Conservation (phyloP, 2,329 filamentous ascomycete species). For the Xylariaceae sp. region DNA sequence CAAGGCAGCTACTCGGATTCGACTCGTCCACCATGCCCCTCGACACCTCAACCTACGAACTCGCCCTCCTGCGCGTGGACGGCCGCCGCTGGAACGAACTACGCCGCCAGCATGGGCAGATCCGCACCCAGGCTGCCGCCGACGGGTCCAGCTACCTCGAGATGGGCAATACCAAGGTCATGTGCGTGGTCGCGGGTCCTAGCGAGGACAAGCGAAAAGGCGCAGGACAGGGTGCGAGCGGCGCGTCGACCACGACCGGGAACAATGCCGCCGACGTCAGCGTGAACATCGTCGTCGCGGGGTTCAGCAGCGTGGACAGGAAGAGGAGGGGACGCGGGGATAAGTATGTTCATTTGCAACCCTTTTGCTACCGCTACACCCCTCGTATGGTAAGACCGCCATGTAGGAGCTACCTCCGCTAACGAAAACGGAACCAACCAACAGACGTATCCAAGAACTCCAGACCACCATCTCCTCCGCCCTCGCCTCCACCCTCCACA, state of each 20-base stretch:
- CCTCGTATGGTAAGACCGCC: too few relatives aligned
- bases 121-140: conserved; percentile 86
- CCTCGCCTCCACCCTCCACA: conserved; percentile 74
- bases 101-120: conserved; percentile 79
- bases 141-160: conserved; percentile 93
- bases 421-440: too few relatives aligned
- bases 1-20: background rate
- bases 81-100: conserved; percentile 96
- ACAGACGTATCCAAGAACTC: conserved; percentile 74
- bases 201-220: conserved; percentile 53
- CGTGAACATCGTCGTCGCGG: conserved; percentile 80
- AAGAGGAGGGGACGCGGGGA: conserved; percentile 72
- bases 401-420: too few relatives aligned
- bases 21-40: conserved; percentile 68
- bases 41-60: conserved; percentile 86
- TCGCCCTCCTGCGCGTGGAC: conserved; percentile 78
- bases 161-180: conserved; percentile 96
- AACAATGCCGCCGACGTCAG: conserved; percentile 61
- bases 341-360: conserved; percentile 53
- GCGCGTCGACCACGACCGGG: conserved; percentile 6
- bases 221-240: background rate
- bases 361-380: background rate
- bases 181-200: conserved; percentile 87
- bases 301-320: conserved; percentile 83
- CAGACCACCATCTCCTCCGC: conserved; percentile 74